These are phyloP conservation scores for Protomyces inundatus DNA, from an alignment of 1,139 yeast species.

Conservation along the genomic window DNA sequence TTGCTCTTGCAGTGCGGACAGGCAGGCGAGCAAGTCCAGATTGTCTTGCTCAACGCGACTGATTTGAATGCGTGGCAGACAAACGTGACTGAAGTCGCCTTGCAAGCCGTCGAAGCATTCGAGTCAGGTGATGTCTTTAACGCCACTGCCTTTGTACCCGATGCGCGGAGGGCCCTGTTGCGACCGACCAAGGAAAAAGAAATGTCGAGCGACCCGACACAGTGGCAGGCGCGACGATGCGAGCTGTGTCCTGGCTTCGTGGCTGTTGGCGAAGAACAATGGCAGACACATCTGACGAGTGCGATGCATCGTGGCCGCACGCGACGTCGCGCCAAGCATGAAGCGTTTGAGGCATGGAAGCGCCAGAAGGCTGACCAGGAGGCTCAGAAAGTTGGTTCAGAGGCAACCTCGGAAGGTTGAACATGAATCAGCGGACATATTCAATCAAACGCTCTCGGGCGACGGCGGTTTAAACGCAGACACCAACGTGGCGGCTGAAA, in stretches of 20 bases:
- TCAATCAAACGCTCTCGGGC: background rate
- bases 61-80: constrained; percentile 57
- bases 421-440: background rate
- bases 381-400: background rate
- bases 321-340: constrained; percentile 34
- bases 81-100: constrained; percentile 55
- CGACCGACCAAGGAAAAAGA: constrained; percentile 35
- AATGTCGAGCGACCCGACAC: constrained; percentile 36
- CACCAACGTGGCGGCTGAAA: background rate
- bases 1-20: constrained; percentile 55
- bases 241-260: constrained; percentile 59
- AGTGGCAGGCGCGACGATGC: constrained; percentile 71
- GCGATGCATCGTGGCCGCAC: constrained; percentile 49
- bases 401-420: background rate
- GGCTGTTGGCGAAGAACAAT: constrained; percentile 68
- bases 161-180: constrained; percentile 41
- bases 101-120: constrained; percentile 43
- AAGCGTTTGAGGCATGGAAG: constrained; percentile 21
- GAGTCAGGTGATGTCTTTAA: constrained; percentile 44
- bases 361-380: background rate
- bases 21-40: constrained; percentile 47
- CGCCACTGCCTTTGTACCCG: constrained; percentile 10
- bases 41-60: constrained; percentile 71
- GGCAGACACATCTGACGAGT: constrained; percentile 63
- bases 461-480: background rate